phyloP scores from a whole-genome alignment of 2,329 filamentous ascomycete genomes.

The Calcarisporium arbuscula region DNA sequence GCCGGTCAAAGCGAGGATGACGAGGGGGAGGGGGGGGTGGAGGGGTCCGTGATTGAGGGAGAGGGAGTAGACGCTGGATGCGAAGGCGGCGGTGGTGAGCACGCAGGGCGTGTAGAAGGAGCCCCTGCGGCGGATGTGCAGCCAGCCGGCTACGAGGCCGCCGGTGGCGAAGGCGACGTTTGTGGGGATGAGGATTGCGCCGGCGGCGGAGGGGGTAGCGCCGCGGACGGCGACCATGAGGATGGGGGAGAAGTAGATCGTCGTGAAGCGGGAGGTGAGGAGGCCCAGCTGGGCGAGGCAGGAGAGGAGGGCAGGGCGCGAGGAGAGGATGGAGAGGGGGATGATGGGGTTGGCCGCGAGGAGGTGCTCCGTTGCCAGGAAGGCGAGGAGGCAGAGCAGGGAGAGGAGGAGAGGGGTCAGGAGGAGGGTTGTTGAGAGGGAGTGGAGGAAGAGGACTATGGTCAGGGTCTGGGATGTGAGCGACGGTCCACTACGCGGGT shows the following conservation, averaged over 20 bases:
- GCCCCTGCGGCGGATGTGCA: constrained; percentile 68
- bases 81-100: constrained; percentile 56
- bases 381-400: constrained; percentile 39
- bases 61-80: constrained; percentile 50
- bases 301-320: constrained; percentile 63
- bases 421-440: constrained; percentile 59
- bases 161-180: constrained; percentile 74
- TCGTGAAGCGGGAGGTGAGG: constrained; percentile 75
- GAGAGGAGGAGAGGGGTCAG: constrained; percentile 55
- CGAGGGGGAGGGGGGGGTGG: constrained; percentile 40
- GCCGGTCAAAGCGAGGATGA: constrained; percentile 55
- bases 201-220: constrained; percentile 63
- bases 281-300: constrained; percentile 69
- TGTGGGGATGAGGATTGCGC: constrained; percentile 72
- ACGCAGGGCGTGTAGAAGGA: constrained; percentile 66
- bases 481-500: not conserved
- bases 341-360: constrained; percentile 66
- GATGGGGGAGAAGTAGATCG: constrained; percentile 76
- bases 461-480: constrained; percentile 42
- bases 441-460: constrained; percentile 66
- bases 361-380: constrained; percentile 58
- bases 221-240: constrained; percentile 71
- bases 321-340: constrained; percentile 62
- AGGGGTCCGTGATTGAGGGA: constrained; percentile 41
- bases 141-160: constrained; percentile 63